Percentiles rank a stretch among this genome's conserved stretches.
Evolutionary conservation across 1,139 yeast species (phyloP).

Genomic region (Kodamaea suecica): DNA sequence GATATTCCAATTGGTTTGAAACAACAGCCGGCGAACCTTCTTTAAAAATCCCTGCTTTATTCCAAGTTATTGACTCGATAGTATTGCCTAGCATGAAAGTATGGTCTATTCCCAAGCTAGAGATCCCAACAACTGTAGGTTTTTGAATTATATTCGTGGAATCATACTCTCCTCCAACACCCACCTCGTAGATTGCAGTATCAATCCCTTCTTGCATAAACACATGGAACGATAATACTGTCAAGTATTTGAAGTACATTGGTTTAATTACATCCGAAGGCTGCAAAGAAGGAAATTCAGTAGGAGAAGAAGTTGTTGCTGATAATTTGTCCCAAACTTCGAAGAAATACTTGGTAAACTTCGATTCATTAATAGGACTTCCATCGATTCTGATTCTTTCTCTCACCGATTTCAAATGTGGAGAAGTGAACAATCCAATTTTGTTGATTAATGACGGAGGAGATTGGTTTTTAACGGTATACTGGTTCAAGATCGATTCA

Average conservation of each 20-base stretch:
- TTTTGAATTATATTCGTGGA: constrained; percentile 81
- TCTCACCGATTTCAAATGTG: constrained; percentile 89
- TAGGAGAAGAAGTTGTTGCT: constrained; percentile 51
- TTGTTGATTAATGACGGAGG: constrained; percentile 38
- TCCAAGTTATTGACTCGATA: constrained; percentile 89
- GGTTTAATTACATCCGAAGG: constrained; percentile 68
- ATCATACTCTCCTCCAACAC: constrained; percentile 97
- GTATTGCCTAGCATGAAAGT: constrained; percentile 85
- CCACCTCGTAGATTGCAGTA: constrained; percentile 94
- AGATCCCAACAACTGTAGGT: constrained; percentile 85
- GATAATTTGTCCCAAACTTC: constrained; percentile 88
- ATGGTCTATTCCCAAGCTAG: constrained; percentile 91
- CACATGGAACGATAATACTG: constrained; percentile 85
- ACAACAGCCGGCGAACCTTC: constrained; percentile 64
- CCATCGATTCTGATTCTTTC: constrained; percentile 92
- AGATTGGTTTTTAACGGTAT: constrained; percentile 19
- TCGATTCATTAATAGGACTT: constrained; percentile 71
- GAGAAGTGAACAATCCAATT: constrained; percentile 90
- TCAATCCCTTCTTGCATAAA: constrained; percentile 85
- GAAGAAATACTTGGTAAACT: constrained; percentile 84
- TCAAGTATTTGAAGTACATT: constrained; percentile 87
- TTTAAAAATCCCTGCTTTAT: constrained; percentile 92
- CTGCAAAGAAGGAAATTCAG: constrained; percentile 69
- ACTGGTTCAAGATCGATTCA: constrained; percentile 73
- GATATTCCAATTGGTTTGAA: constrained; percentile 50